Evolutionary conservation across 495 filamentous ascomycete species (phyloP), one percentile per base, ranked within the genome.

Genomic region (Aspergillus bridgeri): DNA sequence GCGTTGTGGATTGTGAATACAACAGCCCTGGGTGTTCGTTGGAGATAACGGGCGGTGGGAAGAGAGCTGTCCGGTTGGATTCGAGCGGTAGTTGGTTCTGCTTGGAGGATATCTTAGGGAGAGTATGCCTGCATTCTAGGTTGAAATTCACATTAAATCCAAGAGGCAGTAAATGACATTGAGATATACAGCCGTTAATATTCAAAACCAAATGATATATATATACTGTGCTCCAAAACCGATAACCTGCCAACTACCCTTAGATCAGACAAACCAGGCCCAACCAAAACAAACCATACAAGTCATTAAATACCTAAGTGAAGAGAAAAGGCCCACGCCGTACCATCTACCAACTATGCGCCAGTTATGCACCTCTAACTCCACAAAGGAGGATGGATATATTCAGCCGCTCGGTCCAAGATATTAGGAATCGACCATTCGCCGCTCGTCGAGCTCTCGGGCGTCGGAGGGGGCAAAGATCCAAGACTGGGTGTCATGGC

Each of bases 1-100:
- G 88, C 85, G 42, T 79, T 90, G 0, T 96, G 92, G 92, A 83
- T 96, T 7, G 85, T 96, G 18, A 79, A 90, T 4, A 71, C 85
- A 5, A 89, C 93, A 59, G 91, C 92, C 18, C 71, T 96, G 90
- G 91, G 2, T 88, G 88, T 68, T 64, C 95, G 53, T 71, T 96
- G 19, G 91, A 95, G 74, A 80, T 85, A 65, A 91, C 76, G 24
- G 78, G 81, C 64, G 79, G 63, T 57, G 84, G 83, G 0, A 91
- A 86, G 69, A 78, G 79, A 54, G 72, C 81, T 4, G 72, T 88
- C 15, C 68, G 80, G 62, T 74, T 91, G 7, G 17, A 38, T 38
- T 38, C 33, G 7, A 2, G 3, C 1, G 1, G 1, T 15, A 11
- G 33, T 8, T 15, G 0, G 84, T 90, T 24, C 87, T 87, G 5